Evolutionary conservation across 495 filamentous ascomycete genomes (phyloP), one percentile per base, ranked within the genome.

Genomic region (Xylona heveae): DNA sequence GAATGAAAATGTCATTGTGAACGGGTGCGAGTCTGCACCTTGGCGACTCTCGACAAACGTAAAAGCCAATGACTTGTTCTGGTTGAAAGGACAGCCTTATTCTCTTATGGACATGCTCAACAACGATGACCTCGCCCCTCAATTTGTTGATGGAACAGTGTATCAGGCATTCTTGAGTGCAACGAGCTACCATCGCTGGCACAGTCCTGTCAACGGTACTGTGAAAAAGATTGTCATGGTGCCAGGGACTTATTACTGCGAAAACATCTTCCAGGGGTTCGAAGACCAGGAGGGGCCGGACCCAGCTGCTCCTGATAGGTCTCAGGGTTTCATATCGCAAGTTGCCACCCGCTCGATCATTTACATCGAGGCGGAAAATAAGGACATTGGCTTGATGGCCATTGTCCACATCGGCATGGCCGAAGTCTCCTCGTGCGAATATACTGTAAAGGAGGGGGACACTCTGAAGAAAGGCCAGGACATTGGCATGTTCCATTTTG

Each of bases 401-500:
- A 66, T 77, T 26, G 50, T 81, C 13, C 61, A 57, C 3, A 57
- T 79, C 1, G 75, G 71, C 7, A 81, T 79, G 74, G 64, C 64
- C 13, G 74, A 81, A 42, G 70, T 78, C 5, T 68, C 61, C 26
- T 69, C 69, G 2, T 76, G 71, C 26, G 70, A 81, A 35, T 64
- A 75, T 17, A 66, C 59, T 5, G 68, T 76, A 1, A 51, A 53
- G 35, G 58, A 65, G 30, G 74, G 71, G 0, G 57, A 77, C 44
- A 51, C 54, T 21, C 40, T 79, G 29, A 49, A 46, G 8, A 78
- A 78, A 51, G 75, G 74, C 10, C 65, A 78, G 6, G 49, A 75
- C 46, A 50, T 68, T 24, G 74, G 73, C 14, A 77, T 74, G 71
- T 79, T 79, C 46, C 74, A 78, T 45, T 78, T 71, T 49, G 74